Conservation (phyloP, 352 stramenopile species). For the Phytophthora macrochlamydospora region DNA sequence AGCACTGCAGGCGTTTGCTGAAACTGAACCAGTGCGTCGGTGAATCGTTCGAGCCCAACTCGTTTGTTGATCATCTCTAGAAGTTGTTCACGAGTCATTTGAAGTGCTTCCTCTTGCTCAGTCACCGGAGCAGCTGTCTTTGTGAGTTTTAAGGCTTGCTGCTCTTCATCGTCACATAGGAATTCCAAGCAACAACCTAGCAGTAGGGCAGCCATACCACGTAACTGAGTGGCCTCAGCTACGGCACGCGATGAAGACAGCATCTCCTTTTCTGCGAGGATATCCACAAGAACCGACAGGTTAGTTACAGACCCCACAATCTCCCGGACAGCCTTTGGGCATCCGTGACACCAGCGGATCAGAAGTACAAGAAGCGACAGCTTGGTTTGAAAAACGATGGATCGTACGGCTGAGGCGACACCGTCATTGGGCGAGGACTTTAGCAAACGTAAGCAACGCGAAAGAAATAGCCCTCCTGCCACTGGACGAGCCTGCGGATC, state of each 20-base stretch:
- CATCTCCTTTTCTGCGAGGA: slow-evolving; percentile 18
- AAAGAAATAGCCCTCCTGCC: slow-evolving; percentile 63
- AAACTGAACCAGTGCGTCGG: slow-evolving; percentile 68
- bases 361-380: slow-evolving; percentile 57
- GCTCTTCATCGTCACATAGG: slow-evolving; percentile 39
- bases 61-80: slow-evolving; percentile 72
- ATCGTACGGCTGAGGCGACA: slow-evolving; percentile 21
- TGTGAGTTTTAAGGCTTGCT: slow-evolving; percentile 29
- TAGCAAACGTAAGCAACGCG: slow-evolving; percentile 59
- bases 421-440: slow-evolving; percentile 7
- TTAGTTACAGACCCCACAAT: slow-evolving; percentile 63
- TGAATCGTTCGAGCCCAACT: slow-evolving; percentile 67
- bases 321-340: slow-evolving; percentile 62
- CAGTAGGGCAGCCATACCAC: slow-evolving; percentile 54
- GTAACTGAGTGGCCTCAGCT: slow-evolving; percentile 40
- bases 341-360: slow-evolving; percentile 65
- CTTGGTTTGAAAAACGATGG: slow-evolving; percentile 59
- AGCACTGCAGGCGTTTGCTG: slow-evolving; percentile 61
- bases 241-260: slow-evolving; percentile 9
- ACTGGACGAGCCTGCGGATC: slow-evolving; percentile 53
- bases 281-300: slow-evolving; percentile 57
- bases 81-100: slow-evolving; percentile 67
- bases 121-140: slow-evolving; percentile 8
- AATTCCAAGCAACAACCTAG: slow-evolving; percentile 68
- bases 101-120: slow-evolving; percentile 17